phyloP scores from a whole-genome alignment of 345 rosid species.

The Geranium brycei region DNA sequence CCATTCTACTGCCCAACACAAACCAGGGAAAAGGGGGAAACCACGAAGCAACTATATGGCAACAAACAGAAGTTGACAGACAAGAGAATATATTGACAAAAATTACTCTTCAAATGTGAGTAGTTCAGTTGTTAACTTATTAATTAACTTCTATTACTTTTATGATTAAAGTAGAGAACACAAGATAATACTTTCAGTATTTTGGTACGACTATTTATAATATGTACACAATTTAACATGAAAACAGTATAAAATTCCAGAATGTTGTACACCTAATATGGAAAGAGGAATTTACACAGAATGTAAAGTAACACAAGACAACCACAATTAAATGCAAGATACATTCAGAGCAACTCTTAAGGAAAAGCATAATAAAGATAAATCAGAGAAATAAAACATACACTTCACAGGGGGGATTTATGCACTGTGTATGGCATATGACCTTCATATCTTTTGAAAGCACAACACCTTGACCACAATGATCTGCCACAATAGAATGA shows the following conservation, averaged over 20 bases:
- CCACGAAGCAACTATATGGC: background rate
- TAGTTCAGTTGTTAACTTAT: background rate
- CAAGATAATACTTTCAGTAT: background rate
- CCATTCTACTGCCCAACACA: background rate
- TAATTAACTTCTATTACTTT: too few relatives aligned
- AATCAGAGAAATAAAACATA: conserved; percentile 3
- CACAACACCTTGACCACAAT: conserved; percentile 1
- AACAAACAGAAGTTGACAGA: background rate
- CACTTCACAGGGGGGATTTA: conserved; percentile 16
- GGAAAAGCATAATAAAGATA: background rate
- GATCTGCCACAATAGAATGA: conserved; percentile 6
- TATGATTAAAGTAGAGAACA: background rate
- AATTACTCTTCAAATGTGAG: background rate
- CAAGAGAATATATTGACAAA: background rate
- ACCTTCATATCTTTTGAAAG: conserved; percentile 16
- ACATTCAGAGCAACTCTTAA: background rate
- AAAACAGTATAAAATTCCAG: background rate
- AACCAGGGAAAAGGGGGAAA: background rate
- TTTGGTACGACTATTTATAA: too few relatives aligned
- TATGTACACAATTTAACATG: background rate
- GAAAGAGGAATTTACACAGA: background rate
- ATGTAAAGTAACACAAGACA: background rate
- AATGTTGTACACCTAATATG: background rate
- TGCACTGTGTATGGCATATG: conserved; percentile 18
- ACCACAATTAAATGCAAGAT: background rate